Evolutionary conservation across 2,329 filamentous ascomycete genomes (phyloP), one percentile per base, ranked within the genome.

Genomic region (Penicillium oxalicum): DNA sequence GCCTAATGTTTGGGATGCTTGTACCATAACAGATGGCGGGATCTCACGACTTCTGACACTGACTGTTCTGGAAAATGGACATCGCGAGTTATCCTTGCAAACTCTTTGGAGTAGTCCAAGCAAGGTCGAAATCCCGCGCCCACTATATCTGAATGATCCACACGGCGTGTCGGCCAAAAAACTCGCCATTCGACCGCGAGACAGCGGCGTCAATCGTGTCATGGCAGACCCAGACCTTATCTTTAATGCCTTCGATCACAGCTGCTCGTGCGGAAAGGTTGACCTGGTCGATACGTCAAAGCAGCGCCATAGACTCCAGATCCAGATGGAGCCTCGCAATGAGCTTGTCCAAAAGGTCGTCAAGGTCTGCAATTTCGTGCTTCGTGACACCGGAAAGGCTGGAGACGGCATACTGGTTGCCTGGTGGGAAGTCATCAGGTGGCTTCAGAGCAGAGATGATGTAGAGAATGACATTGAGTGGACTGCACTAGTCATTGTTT

Each of bases 381-480:
- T 90, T 27, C 80, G 81, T 5, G 72, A 80, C 18, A 73, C 76
- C 0, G 74, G 78, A 36, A 68, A 70, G 49, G 68, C 80, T 70
- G 51, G 84, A 74, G 70, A 86, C 74, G 73, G 74, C 26, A 69
- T 89, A 8, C 70, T 87, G 48, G 77, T 83, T 8, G 81, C 79
- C 2, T 91, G 87, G 85, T 87, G 86, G 78, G 83, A 88, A 61
- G 76, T 81, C 18, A 78, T 86, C 68, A 80, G 82, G 52, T 91
- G 87, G 87, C 72, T 88, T 36, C 70, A 72, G 35, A 55, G 68
- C 9, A 75, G 77, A 48, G 71, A 75, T 4, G 68, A 76, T 4
- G 62, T 71, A 6, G 63, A 74, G 11, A 66, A 69, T 3, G 77
- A 85, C 52, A 49, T 71, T 1, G 87, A 91, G 65, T 91, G 86